These are phyloP conservation scores for Alternaria sp. DNA, from an alignment of 2,329 filamentous ascomycete genomes.

Conservation along the genomic window DNA sequence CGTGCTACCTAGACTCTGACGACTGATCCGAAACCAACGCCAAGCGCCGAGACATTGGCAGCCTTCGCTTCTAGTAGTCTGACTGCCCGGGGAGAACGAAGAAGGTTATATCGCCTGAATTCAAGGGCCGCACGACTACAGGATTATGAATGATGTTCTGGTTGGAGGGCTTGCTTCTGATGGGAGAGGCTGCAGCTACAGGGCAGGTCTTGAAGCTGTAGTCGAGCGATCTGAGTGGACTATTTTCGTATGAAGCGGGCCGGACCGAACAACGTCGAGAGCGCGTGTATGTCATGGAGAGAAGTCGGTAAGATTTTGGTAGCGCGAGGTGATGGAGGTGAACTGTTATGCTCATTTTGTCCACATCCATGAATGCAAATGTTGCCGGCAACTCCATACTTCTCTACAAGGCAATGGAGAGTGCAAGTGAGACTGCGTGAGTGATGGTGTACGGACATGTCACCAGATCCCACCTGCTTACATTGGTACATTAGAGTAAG, in stretches of 20 bases:
- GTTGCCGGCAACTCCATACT: neutral
- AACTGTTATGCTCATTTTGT: neutral
- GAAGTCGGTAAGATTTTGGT: neutral
- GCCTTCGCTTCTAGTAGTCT: neutral
- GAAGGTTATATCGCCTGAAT: neutral
- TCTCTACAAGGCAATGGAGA: neutral
- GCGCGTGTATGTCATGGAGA: neutral
- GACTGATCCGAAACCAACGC: neutral
- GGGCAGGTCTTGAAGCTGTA: neutral
- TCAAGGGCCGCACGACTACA: neutral
- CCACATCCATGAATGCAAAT: neutral
- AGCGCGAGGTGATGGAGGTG: neutral
- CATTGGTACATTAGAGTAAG: neutral
- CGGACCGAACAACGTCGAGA: neutral
- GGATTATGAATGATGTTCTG: neutral
- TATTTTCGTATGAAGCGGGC: neutral
- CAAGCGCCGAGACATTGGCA: neutral
- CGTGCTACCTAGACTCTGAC: neutral
- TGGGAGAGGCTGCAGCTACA: neutral
- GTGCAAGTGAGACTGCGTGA: neutral
- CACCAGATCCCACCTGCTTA: neutral
- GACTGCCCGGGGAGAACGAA: conserved; percentile 1
- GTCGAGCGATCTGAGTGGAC: neutral
- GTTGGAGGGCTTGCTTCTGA: neutral
- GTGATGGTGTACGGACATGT: neutral